phyloP scores from a whole-genome alignment of 2,329 filamentous ascomycete genomes.

The Botryosphaeria dothidea region DNA sequence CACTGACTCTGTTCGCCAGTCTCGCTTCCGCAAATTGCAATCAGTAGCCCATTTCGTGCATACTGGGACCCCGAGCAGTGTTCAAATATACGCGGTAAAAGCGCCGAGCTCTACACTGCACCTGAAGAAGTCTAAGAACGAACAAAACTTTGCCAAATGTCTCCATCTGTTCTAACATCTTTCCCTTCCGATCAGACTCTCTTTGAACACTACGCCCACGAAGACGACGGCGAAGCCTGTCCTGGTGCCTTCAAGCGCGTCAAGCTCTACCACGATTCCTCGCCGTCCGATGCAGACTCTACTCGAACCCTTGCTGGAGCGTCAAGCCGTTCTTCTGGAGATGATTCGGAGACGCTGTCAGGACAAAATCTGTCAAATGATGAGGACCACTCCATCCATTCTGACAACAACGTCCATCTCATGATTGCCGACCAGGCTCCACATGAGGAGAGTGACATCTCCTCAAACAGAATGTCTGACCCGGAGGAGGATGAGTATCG shows the following conservation, averaged over 20 bases:
- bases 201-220: neutral
- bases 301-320: neutral
- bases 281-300: neutral
- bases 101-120: too few relatives aligned
- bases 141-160: neutral
- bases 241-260: neutral
- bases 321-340: neutral
- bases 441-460: neutral
- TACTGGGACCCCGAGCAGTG: too few relatives aligned
- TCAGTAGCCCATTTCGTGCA: too few relatives aligned
- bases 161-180: neutral
- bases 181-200: neutral
- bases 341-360: neutral
- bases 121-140: too few relatives aligned
- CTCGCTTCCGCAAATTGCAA: too few relatives aligned
- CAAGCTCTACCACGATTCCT: neutral
- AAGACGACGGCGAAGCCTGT: neutral
- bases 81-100: too few relatives aligned
- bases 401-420: neutral
- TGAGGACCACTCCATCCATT: neutral
- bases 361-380: neutral
- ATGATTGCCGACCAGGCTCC: neutral
- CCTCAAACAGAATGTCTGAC: neutral
- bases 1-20: too few relatives aligned
- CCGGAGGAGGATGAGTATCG: neutral